phyloP scores from a whole-genome alignment of 176 grass and related monocot genomes.

The barley (Hordeum vulgare) region DNA sequence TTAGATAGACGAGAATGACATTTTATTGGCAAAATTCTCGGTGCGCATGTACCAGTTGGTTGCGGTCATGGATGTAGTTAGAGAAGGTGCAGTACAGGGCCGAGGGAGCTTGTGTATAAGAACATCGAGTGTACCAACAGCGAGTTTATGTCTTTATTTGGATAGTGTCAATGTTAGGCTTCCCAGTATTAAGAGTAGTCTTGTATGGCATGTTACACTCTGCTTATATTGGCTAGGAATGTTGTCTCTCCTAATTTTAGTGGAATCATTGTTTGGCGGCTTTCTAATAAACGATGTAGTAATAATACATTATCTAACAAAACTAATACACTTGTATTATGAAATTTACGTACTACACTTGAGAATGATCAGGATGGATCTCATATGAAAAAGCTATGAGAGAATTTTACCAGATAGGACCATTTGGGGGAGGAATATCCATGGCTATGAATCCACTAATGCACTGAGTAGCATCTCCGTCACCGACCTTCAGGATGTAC shows the following conservation, averaged over 20 bases:
- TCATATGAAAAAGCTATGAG: background rate
- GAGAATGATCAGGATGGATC: background rate
- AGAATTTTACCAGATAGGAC: slow-evolving; percentile 66
- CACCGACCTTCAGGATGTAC: slow-evolving; percentile 71
- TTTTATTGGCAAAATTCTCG: background rate
- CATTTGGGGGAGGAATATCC: slow-evolving; percentile 69
- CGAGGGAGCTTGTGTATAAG: background rate
- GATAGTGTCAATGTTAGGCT: background rate
- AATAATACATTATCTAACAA: background rate
- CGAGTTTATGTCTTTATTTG: background rate
- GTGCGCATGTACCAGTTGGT: background rate
- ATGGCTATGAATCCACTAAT: slow-evolving; percentile 87
- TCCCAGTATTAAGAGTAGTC: background rate
- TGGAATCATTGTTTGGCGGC: background rate
- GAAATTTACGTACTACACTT: background rate
- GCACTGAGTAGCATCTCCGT: slow-evolving; percentile 53
- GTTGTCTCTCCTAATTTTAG: background rate
- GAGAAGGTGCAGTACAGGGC: too few relatives aligned
- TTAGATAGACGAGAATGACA: background rate
- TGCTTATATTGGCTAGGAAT: background rate
- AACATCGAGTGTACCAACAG: background rate
- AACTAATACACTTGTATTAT: background rate
- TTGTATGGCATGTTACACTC: background rate
- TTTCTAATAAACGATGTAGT: background rate
- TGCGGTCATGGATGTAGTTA: too few relatives aligned